Conservation (phyloP, 78 protist species). For the Cavenderia fasciculata region DNA sequence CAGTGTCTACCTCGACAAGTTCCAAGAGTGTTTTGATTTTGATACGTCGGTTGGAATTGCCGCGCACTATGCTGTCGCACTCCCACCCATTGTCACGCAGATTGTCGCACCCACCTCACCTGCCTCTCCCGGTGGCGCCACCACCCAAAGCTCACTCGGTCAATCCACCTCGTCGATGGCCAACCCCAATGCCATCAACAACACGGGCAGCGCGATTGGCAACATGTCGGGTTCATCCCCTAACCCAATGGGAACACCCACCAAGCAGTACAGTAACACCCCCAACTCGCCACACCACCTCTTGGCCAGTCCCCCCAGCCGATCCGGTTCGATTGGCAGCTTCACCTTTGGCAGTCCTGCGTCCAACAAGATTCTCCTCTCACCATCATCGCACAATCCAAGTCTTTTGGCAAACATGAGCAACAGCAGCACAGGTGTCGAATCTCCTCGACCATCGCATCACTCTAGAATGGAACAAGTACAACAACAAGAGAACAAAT, state of each 20-base stretch:
- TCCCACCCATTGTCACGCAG: not conserved
- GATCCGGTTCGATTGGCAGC: slow-evolving; percentile 50
- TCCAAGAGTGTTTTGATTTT: slow-evolving; percentile 59
- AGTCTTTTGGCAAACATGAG: not conserved
- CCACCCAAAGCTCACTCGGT: no score
- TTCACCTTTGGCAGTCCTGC: slow-evolving; percentile 31
- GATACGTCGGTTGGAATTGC: no score
- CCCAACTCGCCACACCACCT: slow-evolving; percentile 32
- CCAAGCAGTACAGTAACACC: slow-evolving; percentile 6
- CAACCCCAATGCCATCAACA: not conserved
- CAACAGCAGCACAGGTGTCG: slow-evolving; percentile 9
- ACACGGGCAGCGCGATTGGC: not conserved
- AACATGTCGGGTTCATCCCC: slow-evolving; percentile 13
- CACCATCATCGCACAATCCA: not conserved
- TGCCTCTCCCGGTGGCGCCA: not conserved
- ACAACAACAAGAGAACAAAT: no score
- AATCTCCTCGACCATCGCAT: slow-evolving; percentile 68
- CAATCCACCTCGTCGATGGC: no score
- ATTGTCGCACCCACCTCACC: not conserved
- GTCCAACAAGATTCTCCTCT: not conserved
- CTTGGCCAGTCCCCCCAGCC: slow-evolving; percentile 29
- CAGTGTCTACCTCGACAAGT: not conserved
- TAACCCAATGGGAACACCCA: not conserved
- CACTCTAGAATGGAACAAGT: no score
- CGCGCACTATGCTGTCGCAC: no score